phyloP scores from a whole-genome alignment of 2,329 filamentous ascomycete species.

The Arthrobotrys megalospora region DNA sequence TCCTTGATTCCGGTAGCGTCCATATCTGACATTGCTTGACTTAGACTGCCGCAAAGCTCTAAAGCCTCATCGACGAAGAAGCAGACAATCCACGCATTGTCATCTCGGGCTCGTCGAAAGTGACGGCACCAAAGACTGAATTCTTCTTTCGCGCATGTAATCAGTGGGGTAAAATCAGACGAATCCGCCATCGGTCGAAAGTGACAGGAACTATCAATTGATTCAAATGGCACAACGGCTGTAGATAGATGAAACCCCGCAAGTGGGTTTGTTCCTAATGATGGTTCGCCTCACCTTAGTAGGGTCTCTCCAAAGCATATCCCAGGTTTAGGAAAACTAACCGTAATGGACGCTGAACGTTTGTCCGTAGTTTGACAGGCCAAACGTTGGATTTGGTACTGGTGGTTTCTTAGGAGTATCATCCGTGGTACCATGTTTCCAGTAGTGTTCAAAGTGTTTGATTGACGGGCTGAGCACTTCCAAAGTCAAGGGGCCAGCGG shows the following conservation, averaged over 20 bases:
- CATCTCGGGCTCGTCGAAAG: neutral
- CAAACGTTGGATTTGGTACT: conserved; percentile 31
- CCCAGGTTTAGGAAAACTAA: neutral
- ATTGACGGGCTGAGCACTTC: neutral
- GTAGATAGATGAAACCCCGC: conserved; percentile 74
- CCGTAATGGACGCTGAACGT: conserved; percentile 48
- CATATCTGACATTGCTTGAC: neutral
- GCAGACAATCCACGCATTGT: conserved; percentile 9
- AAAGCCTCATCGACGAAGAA: conserved; percentile 48
- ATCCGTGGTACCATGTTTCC: conserved; percentile 26
- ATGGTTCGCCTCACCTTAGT: neutral
- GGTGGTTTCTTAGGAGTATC: neutral
- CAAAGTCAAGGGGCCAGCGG: conserved; percentile 12
- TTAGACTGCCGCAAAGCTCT: conserved; percentile 34
- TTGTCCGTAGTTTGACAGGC: conserved; percentile 28
- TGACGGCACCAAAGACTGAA: conserved; percentile 31
- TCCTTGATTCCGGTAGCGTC: conserved; percentile 1
- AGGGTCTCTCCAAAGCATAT: neutral
- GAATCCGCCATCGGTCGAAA: neutral
- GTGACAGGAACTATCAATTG: neutral
- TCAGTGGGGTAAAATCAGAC: conserved; percentile 15
- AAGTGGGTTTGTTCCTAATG: conserved; percentile 70
- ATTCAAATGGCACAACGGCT: conserved; percentile 66
- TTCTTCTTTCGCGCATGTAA: conserved; percentile 24
- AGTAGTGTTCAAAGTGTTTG: conserved; percentile 25